Base-by-base conservation (phyloP, 192 early-diverging fungal genomes). In the Umbelopsis sp. region DNA sequence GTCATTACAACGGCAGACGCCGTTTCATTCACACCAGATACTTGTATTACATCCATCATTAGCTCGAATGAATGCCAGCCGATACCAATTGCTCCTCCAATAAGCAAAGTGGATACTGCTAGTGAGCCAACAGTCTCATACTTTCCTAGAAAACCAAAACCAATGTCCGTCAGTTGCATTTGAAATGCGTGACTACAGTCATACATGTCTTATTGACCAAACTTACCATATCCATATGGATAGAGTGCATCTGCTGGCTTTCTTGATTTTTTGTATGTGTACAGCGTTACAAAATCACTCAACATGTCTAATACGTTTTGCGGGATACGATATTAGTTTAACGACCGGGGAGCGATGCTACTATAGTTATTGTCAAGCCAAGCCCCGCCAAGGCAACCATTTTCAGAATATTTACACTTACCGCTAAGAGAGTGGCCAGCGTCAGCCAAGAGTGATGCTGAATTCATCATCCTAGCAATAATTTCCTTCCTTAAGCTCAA, bases 261-360 rank as follows among this genome's bases (percentile, higher is more conserved):
- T 66, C 94, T 78, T 34, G 94, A 91, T 73, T 85, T 86, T 49
- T 84, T 82, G 70, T 90, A 93, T 20, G 92, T 87, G 68, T 90
- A 93, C n/a, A 95, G 71, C 21, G 94, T 93, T 4, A 93, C 92
- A 65, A 92, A 77, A 71, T 95, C 94, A 68, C 89, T 86, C 32
- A 91, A 32, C 10, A 91, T 75, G 71, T 91, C 90, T 80, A 65
- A 8, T 20, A 44, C n/a, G 45, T 43, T 16, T 51, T 29, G 3
- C 38, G 20, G 43, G 2, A 25, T n/a, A 2, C 1, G 49, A 68
- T 66, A 34, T 49, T 49, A 24, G 31, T 8, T 43, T 21, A n/a
- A 16, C 12, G 65, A 66, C 34, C 14, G 9, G 34, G 25, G 44
- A 41, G 0, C 36, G 32, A n/a, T n/a, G n/a, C n/a, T n/a, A n/a